These are phyloP conservation scores for Cyberlindnera maclurae DNA, from an alignment of 805 yeast genomes.

Conservation along the genomic window DNA sequence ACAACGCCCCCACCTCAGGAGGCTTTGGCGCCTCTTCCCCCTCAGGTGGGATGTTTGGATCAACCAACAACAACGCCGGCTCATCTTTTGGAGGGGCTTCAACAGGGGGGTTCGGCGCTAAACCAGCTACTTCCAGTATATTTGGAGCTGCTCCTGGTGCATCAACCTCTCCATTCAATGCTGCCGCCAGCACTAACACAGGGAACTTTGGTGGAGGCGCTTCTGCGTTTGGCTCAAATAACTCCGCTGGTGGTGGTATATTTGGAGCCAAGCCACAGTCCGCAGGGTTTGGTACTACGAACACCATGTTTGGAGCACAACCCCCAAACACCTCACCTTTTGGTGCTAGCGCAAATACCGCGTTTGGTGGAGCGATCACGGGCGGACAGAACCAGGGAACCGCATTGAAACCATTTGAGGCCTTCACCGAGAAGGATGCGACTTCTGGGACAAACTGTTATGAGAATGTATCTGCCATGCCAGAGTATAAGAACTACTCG, in stretches of 20 bases:
- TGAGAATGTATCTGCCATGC: constrained; percentile 82
- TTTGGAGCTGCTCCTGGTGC: constrained; percentile 16
- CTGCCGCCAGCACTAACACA: constrained; percentile 23
- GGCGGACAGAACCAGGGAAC: constrained; percentile 54
- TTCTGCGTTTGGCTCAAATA: constrained; percentile 31
- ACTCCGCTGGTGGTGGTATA: constrained; percentile 26
- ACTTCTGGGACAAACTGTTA: constrained; percentile 50
- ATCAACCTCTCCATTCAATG: constrained; percentile 4
- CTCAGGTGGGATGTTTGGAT: constrained; percentile 33
- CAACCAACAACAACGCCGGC: constrained; percentile 20
- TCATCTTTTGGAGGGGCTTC: constrained; percentile 21
- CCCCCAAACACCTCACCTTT: constrained; percentile 34
- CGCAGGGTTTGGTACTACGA: constrained; percentile 17
- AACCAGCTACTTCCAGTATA: constrained; percentile 18
- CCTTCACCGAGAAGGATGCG: constrained; percentile 66
- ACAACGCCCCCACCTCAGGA: constrained; percentile 8
- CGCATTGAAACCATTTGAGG: constrained; percentile 58
- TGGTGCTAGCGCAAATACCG: constrained; percentile 21
- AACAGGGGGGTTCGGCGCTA: constrained; percentile 20
- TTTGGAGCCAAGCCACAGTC: constrained; percentile 33
- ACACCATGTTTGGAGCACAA: constrained; percentile 7
- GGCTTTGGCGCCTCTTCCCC: constrained; percentile 21
- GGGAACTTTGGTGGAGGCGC: constrained; percentile 24
- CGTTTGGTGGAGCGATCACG: constrained; percentile 20
- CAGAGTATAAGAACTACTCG: constrained; percentile 75